Evolutionary conservation across 345 rosid species (phyloP).

Genomic region (Xanthoceras sorbifolium): DNA sequence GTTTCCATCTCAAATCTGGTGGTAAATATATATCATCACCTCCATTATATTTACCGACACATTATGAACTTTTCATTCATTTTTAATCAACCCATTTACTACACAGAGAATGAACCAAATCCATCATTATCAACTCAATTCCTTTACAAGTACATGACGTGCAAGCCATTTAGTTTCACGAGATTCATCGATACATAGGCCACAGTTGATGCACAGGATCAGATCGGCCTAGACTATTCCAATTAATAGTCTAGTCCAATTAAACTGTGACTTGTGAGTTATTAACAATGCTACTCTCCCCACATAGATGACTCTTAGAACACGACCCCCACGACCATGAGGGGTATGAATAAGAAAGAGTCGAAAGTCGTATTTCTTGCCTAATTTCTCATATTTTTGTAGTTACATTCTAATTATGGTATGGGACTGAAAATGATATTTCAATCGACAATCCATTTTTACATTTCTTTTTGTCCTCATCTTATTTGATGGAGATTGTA

Average conservation of each 20-base stretch:
- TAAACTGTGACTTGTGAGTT: not conserved
- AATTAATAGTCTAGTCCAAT: not conserved
- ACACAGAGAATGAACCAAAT: not conserved
- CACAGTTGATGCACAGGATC: not conserved
- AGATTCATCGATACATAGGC: not conserved
- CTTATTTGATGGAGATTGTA: not conserved
- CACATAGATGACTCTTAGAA: not conserved
- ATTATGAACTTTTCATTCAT: not conserved
- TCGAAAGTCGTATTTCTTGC: not conserved
- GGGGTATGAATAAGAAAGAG: not conserved
- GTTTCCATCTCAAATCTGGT: not conserved
- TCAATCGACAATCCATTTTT: not conserved
- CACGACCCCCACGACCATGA: not conserved
- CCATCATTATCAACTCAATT: no score
- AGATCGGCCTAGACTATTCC: not conserved
- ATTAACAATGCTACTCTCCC: not conserved
- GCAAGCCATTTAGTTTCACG: not conserved
- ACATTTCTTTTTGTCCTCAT: not conserved
- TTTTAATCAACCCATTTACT: not conserved
- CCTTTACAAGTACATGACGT: not conserved
- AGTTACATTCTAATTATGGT: not conserved
- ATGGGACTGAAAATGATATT: not conserved
- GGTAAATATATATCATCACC: slow-evolving; percentile 1
- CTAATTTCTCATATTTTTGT: not conserved
- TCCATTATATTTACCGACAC: not conserved